Base-by-base conservation (phyloP, 129 eudicot species). In the Arctium minus region DNA sequence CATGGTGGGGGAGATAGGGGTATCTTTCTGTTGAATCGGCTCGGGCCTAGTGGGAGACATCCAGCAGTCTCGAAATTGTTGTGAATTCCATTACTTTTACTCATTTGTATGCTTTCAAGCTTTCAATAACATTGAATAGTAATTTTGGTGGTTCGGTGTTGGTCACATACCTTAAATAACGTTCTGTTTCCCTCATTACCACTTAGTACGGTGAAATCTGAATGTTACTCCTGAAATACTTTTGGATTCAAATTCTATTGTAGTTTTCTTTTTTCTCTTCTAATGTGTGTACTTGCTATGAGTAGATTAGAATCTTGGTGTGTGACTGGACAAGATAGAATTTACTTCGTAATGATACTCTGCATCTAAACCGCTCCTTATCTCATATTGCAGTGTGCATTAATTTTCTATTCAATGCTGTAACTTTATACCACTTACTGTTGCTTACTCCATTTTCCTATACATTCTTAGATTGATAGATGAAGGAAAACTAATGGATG, bases 401-500 rank as follows among this genome's bases (percentile, higher is more conserved):
- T 31, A 4, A 31, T 76, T 77, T 38, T 27, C 65, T 78, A 8
- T 22, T 13, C 33, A 37, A 67, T 65, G 67, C 15, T 75, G 75
- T 68, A 46, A 48, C 69, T 17, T 8, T 70, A 37, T 50, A 53
- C 48, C 8, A 18, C 83, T 69, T 42, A 46, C 40, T 72, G 70
- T 77, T 39, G 69, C 88, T 76, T 72, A 70, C 72, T 77, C 69
- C 35, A 17, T 64, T 76, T 76, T 65, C 65, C 70, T 80, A 64
- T 46, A 7, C 73, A 22, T 30, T 60, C 40, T 39, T 88, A 96
- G 99, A 84, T 87, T 93, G 82, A 92, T 93, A 67, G 96, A 93
- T 50, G 99, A 96, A 87, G 99, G 95, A 60, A 93, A 96, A 81
- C 79, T 96, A 42, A 69, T 91, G 92, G 99, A 96, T 89, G 99